Evolutionary conservation across 2,329 filamentous ascomycete species (phyloP).

Genomic region (Geosmithia flava): DNA sequence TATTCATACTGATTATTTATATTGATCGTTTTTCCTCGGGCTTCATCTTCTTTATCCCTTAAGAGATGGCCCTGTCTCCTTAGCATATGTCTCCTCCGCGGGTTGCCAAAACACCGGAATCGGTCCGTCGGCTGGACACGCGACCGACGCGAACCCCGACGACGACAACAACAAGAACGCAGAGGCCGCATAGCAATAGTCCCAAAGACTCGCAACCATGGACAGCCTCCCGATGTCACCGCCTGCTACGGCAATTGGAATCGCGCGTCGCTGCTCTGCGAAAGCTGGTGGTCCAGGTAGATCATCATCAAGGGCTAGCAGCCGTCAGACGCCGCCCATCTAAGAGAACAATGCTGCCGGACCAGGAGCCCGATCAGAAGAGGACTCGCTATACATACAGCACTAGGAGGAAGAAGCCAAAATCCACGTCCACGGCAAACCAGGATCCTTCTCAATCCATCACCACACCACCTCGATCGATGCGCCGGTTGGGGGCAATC

Average conservation of each 20-base stretch:
- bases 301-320: not conserved
- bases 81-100: not conserved
- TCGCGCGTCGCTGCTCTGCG: slow-evolving; percentile 26
- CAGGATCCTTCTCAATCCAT: not conserved
- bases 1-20: not conserved
- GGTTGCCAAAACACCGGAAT: not conserved
- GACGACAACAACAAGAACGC: not conserved
- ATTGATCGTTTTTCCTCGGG: not conserved
- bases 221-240: slow-evolving; percentile 34
- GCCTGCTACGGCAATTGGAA: slow-evolving; percentile 32
- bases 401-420: slow-evolving; percentile 6
- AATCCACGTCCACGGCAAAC: not conserved
- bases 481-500: slow-evolving; percentile 16
- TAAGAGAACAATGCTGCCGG: not conserved
- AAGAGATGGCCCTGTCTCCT: not conserved
- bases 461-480: slow-evolving; percentile 12
- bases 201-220: slow-evolving; percentile 19
- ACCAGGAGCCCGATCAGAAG: slow-evolving; percentile 1
- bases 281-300: slow-evolving; percentile 14
- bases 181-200: not conserved
- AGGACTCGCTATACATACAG: slow-evolving; percentile 17
- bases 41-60: not conserved
- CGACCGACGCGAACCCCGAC: not conserved
- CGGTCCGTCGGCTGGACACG: not conserved
- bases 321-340: not conserved